Conservation (phyloP, 805 yeast genomes). For the Sugiyamaella valdiviana region DNA sequence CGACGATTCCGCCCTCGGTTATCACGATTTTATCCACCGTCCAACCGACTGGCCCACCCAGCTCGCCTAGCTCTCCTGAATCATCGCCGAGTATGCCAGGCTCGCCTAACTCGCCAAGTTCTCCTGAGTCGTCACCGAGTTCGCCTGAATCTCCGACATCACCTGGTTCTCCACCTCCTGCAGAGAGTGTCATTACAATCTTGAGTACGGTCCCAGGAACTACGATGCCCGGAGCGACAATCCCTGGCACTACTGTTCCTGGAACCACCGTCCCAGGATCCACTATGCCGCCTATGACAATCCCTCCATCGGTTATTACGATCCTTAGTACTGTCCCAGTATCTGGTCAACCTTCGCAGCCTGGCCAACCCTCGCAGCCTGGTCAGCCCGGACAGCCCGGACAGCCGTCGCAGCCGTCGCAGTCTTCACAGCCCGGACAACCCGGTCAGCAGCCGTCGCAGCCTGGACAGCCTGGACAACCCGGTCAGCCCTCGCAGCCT, state of each 20-base stretch:
- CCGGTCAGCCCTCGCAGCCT: neutral
- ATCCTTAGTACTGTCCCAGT: neutral
- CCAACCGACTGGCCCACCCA: neutral
- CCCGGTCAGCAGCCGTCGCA: neutral
- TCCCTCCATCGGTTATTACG: constrained; percentile 16
- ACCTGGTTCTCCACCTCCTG: neutral
- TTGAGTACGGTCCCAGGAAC: constrained; percentile 3
- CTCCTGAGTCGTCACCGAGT: neutral
- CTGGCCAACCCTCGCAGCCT: neutral
- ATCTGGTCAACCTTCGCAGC: neutral
- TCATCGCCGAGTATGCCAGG: too few relatives aligned
- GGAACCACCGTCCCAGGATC: constrained; percentile 4
- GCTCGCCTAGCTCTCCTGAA: neutral
- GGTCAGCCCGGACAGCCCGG: too few relatives aligned
- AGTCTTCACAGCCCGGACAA: neutral
- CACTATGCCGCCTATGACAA: constrained; percentile 16
- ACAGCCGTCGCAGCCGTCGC: too few relatives aligned
- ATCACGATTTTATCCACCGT: constrained; percentile 3
- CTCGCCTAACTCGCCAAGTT: neutral
- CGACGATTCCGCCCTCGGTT: constrained; percentile 19
- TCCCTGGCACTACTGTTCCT: constrained; percentile 9
- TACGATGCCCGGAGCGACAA: constrained; percentile 11
- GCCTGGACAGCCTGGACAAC: too few relatives aligned
- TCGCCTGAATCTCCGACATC: neutral
- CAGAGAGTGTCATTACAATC: constrained; percentile 6